phyloP scores from a whole-genome alignment of 2,329 filamentous ascomycete genomes.

The Paramyrothecium sp. region DNA sequence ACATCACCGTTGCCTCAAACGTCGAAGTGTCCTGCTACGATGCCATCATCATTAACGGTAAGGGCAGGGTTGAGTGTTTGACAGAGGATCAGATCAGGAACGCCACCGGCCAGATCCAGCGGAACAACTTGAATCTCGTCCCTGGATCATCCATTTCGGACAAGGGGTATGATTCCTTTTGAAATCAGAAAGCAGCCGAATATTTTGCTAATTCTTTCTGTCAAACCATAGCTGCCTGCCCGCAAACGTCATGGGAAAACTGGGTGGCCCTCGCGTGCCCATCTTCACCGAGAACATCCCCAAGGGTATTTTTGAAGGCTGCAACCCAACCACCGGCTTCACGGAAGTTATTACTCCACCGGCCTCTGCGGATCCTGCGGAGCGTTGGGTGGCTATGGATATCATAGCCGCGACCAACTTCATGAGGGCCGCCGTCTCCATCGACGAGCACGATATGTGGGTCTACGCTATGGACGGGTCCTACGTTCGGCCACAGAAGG shows the following conservation, averaged over 20 bases:
- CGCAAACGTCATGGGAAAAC: conserved; percentile 35
- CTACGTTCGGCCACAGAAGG: conserved; percentile 51
- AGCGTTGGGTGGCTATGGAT: conserved; percentile 51
- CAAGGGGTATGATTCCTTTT: conserved; percentile 30
- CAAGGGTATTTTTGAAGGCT: conserved; percentile 41
- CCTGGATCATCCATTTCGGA: conserved; percentile 34
- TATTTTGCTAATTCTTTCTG: conserved; percentile 11
- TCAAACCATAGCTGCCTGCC: conserved; percentile 29
- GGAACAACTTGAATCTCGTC: conserved; percentile 21
- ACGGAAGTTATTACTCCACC: conserved; percentile 40
- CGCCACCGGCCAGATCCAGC: conserved; percentile 30
- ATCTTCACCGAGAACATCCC: conserved; percentile 37
- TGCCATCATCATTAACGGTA: conserved; percentile 61
- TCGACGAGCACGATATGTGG: conserved; percentile 53
- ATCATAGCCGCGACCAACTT: conserved; percentile 52
- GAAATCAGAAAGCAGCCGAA: not conserved
- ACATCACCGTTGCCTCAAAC: conserved; percentile 40
- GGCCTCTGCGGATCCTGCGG: conserved; percentile 1
- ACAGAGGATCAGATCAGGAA: conserved; percentile 39
- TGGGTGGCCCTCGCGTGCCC: conserved; percentile 16
- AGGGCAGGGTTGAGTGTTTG: conserved; percentile 54
- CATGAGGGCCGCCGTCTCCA: conserved; percentile 40
- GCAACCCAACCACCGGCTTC: conserved; percentile 42
- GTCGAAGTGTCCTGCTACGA: conserved; percentile 58
- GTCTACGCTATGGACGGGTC: conserved; percentile 54